A percentile compares a stretch with the other conserved stretches of the same genome.
Evolutionary conservation across 1,139 yeast genomes (phyloP).

Genomic region (Nakaseomyces bracarensis): DNA sequence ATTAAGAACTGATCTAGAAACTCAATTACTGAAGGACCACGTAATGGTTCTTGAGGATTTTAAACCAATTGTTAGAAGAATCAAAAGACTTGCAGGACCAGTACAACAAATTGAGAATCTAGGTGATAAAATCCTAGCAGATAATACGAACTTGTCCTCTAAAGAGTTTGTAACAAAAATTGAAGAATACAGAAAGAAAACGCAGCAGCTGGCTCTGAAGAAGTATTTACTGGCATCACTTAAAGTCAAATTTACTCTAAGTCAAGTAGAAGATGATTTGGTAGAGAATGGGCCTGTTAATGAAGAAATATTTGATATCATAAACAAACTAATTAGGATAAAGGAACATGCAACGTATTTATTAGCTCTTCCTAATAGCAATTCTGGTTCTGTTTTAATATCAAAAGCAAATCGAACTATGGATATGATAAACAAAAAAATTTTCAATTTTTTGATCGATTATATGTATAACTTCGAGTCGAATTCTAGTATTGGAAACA

Average conservation of each 20-base stretch:
- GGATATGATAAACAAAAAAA: conserved; percentile 31
- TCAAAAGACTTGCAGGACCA: conserved; percentile 34
- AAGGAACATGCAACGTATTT: conserved; percentile 55
- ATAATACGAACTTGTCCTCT: conserved; percentile 3
- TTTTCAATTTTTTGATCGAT: conserved; percentile 32
- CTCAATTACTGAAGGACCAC: conserved; percentile 60
- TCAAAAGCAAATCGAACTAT: conserved; percentile 43
- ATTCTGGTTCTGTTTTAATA: conserved; percentile 64
- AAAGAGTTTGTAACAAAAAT: conserved; percentile 11
- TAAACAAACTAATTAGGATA: conserved; percentile 55
- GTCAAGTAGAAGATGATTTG: conserved; percentile 61
- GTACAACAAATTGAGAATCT: conserved; percentile 41
- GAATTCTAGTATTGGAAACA: conserved; percentile 6
- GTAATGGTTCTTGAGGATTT: conserved; percentile 52
- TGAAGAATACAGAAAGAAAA: conserved; percentile 24
- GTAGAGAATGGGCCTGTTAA: conserved; percentile 41
- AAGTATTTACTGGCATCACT: conserved; percentile 50
- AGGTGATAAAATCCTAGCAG: conserved; percentile 30
- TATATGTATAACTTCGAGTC: conserved; percentile 28
- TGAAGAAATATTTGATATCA: conserved; percentile 52
- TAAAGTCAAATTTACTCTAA: conserved; percentile 56
- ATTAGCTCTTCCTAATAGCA: conserved; percentile 60
- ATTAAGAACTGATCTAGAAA: conserved; percentile 60
- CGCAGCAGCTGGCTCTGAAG: conserved; percentile 39
- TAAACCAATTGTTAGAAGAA: conserved; percentile 42